A percentile compares a stretch with the other conserved stretches of the same genome.
Conservation (phyloP, 495 filamentous ascomycete genomes). For the Neurospora discreta region DNA sequence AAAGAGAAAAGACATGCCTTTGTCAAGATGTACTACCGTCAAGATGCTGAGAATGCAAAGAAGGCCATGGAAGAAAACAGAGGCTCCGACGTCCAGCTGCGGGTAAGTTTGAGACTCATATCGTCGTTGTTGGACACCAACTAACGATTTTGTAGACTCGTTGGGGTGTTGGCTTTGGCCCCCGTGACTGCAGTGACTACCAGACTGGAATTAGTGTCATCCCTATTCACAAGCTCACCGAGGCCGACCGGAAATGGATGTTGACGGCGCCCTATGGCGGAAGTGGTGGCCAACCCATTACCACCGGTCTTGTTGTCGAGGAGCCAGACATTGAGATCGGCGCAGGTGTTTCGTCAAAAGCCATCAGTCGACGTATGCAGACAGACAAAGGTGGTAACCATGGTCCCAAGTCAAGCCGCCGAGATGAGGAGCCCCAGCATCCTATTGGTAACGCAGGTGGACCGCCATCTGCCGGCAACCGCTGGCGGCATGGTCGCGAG, state of each 20-base stretch:
- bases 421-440: conserved; percentile 38
- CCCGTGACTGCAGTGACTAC: conserved; percentile 95
- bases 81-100: conserved; percentile 58
- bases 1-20: conserved; percentile 96
- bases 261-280: conserved; percentile 87
- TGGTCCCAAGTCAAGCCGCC: conserved; percentile 59
- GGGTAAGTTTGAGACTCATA: conserved; percentile 46
- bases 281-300: conserved; percentile 72
- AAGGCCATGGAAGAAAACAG: conserved; percentile 81
- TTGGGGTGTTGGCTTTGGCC: conserved; percentile 97
- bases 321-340: conserved; percentile 99
- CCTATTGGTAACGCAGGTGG: conserved; percentile 28
- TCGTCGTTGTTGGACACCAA: background rate
- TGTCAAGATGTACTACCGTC: conserved; percentile 90
- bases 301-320: conserved; percentile 78
- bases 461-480: conserved; percentile 27
- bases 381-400: conserved; percentile 65
- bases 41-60: conserved; percentile 73
- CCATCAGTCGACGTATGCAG: conserved; percentile 73
- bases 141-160: conserved; percentile 51
- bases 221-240: conserved; percentile 81
- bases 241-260: conserved; percentile 97
- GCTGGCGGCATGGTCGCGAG: conserved; percentile 34
- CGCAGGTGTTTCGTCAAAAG: conserved; percentile 92
- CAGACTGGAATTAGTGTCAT: conserved; percentile 85